Evolutionary conservation across 495 filamentous ascomycete genomes (phyloP), one percentile per base, ranked within the genome.

Genomic region (Lepraria neglecta): DNA sequence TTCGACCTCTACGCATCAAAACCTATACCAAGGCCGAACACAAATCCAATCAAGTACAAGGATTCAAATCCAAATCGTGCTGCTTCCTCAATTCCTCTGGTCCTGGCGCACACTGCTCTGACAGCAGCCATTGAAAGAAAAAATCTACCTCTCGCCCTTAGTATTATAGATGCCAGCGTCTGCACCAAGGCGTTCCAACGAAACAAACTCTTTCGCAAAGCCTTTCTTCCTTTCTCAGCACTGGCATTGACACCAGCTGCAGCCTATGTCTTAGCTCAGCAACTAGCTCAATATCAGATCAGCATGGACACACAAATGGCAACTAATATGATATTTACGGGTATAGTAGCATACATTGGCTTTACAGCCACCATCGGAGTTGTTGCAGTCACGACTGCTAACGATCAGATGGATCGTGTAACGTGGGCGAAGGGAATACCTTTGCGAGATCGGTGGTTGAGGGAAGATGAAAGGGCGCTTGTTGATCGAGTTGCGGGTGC

Each of bases 331-430:
- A 85, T 86, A 0, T 92, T 96, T 67, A 82, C 78, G 4, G 94
- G 90, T 11, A 87, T 88, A 15, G 65, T 94, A 27, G 86, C 89
- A 15, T 98, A 97, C 69, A 77, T 94, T 15, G 84, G 80, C 2
- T 86, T 90, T 56, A 89, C 88, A 9, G 84, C 82, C 3, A 87
- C 84, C 1, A 80, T 96, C 50, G 94, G 92, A 6, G 67, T 90
- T n/a, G 80, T 97, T 15, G 91, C 91, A 15, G 71, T 92, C 28
- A 87, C 87, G 35, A 96, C 92, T 17, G 76, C 83, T 21, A 97
- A 96, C 74, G 91, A 96, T 71, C 91, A 97, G 71, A 95, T 96
- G 88, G 85, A 90, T 60, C 83, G 94, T 4, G 89, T 97, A 35
- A 88, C 86, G 4, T 98, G 95, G 95, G 77, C 84, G 14, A 75